Evolutionary conservation across 2,329 filamentous ascomycete genomes (phyloP), one percentile per base, ranked within the genome.

Genomic region (Trichoderma breve): DNA sequence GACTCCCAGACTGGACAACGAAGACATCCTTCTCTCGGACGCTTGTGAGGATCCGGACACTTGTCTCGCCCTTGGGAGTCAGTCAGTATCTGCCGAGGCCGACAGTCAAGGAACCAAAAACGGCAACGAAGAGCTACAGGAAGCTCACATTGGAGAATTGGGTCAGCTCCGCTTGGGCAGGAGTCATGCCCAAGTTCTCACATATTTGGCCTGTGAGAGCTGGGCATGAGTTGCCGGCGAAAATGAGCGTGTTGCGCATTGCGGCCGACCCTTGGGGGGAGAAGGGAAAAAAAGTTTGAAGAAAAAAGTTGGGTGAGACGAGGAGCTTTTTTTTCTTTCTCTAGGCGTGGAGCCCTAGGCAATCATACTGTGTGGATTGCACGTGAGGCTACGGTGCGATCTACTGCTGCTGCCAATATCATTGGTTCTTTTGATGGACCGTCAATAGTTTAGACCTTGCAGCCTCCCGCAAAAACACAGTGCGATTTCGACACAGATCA

Each of bases 11-110:
- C 86, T 99, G 96, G 73, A 99, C 92, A 80, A 99, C 95, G 82
- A 98, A 99, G 78, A 99, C 95, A 88, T 99, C 95, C 83, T 98
- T 97, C 81, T 99, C 97, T 77, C 96, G 93, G 75, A 99, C 94
- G 82, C 89, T 91, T 61, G 88, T 91, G 80, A 91, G 80, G 79
- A 92, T 91, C 78, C 89, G 88, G 77, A 92, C 90, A 78, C 89
- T 91, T 72, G 89, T 92, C 83, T 92, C 90, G 82, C 90, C 90
- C 89, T 91, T 81, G 72, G 85, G 57, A 43, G 66, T 14, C 32
- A 47, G 72, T 76, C 68, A 78, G 74, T 70, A 71, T 67, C 60
- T 72, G 71, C 74, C 74, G 73, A 63, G 65, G 57, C 47, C 60
- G 62, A 34, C 51, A 53, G 69, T 60, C 72, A 69, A 61, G 64